These are phyloP conservation scores for Maudiozyma turicensis DNA, from an alignment of 805 yeast species.

Conservation along the genomic window DNA sequence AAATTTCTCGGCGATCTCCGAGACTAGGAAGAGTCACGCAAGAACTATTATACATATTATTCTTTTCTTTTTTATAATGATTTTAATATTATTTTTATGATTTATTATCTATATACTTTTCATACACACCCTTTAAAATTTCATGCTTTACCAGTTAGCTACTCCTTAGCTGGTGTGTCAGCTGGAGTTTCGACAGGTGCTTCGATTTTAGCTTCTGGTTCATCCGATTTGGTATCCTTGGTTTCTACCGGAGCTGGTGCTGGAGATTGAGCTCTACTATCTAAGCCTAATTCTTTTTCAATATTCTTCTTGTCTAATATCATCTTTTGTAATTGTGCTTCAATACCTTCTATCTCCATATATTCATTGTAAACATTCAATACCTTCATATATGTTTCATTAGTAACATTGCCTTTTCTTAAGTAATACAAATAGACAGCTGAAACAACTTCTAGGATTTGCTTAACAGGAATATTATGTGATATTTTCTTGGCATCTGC, in stretches of 20 bases:
- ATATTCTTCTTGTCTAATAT: conserved; percentile 30
- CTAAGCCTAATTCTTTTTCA: conserved; percentile 9
- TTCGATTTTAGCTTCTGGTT: too few relatives aligned
- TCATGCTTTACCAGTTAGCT: too few relatives aligned
- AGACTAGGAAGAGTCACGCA: not conserved
- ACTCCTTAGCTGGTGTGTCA: too few relatives aligned
- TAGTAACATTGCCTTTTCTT: conserved; percentile 27
- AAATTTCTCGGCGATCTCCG: not conserved
- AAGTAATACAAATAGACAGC: conserved; percentile 49
- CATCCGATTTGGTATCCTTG: not conserved
- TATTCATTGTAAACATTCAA: conserved; percentile 32
- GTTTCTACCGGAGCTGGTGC: not conserved
- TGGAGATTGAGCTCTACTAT: not conserved
- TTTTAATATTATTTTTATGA: too few relatives aligned
- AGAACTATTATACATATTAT: too few relatives aligned
- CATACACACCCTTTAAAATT: too few relatives aligned
- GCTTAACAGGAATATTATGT: conserved; percentile 46
- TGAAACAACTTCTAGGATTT: conserved; percentile 57
- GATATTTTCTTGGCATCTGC: not conserved
- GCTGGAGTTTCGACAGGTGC: too few relatives aligned
- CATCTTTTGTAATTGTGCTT: conserved; percentile 30
- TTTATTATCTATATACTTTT: too few relatives aligned
- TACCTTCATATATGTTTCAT: conserved; percentile 32
- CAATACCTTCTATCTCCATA: conserved; percentile 32
- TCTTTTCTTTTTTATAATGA: too few relatives aligned